Conservation (phyloP, 139 green algal species). For the Volvox africanus region DNA sequence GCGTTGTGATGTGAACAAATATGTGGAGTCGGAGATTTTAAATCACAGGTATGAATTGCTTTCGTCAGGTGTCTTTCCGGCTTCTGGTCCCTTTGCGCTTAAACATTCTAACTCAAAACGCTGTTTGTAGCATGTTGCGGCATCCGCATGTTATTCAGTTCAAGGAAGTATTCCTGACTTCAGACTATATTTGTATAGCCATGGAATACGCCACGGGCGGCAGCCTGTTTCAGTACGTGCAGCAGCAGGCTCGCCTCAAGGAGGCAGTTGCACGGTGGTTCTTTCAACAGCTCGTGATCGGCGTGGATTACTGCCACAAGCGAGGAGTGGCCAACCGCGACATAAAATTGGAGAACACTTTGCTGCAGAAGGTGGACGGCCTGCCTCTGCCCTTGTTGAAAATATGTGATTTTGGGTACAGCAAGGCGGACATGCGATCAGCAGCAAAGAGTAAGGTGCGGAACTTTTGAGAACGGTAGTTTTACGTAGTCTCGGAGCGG, state of each 20-base stretch:
- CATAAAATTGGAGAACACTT: conserved; percentile 83
- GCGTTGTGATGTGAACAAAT: conserved; percentile 87
- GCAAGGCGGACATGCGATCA: conserved; percentile 60
- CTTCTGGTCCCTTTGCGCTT: background rate
- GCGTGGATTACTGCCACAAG: conserved; percentile 91
- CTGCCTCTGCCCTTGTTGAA: conserved; percentile 70
- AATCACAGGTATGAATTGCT: conserved; percentile 81
- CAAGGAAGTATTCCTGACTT: conserved; percentile 87
- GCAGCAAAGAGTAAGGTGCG: conserved; percentile 61
- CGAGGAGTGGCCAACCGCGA: conserved; percentile 87
- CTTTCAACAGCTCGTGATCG: conserved; percentile 98
- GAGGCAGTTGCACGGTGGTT: conserved; percentile 97
- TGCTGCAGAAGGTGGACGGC: conserved; percentile 74
- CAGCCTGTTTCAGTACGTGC: conserved; percentile 94
- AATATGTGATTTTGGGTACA: conserved; percentile 77
- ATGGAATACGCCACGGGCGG: conserved; percentile 94
- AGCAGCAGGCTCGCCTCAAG: conserved; percentile 72
- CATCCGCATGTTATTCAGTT: conserved; percentile 97
- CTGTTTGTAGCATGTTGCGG: conserved; percentile 76
- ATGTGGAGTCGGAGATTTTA: conserved; percentile 96
- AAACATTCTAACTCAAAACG: background rate
- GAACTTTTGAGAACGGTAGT: background rate
- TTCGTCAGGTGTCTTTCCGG: background rate
- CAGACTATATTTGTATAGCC: conserved; percentile 89
- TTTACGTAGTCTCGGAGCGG: background rate